Conservation (phyloP, 371 early-diverging fungal species). For the Rhizomucor pusillus region DNA sequence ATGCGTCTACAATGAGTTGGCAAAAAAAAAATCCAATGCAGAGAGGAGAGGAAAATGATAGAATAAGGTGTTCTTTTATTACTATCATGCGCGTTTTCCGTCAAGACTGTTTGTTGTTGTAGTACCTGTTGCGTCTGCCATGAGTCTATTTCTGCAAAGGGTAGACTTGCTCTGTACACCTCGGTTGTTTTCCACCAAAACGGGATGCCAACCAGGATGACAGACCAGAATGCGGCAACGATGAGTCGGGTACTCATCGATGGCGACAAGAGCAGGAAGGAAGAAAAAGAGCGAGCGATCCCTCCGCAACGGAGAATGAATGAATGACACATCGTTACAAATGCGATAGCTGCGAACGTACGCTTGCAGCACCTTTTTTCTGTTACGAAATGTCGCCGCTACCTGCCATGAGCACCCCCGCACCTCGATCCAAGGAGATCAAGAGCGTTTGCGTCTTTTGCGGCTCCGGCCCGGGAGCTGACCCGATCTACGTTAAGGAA, state of each 20-base stretch:
- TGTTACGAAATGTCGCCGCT: not conserved
- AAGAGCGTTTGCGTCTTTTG: slow-evolving; percentile 78
- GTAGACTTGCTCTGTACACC: slow-evolving; percentile 85
- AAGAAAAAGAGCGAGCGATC: too few species aligned
- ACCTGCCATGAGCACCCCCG: slow-evolving; percentile 9
- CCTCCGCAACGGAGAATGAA: too few species aligned
- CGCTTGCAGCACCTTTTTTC: too few species aligned
- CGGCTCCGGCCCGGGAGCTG: slow-evolving; percentile 56
- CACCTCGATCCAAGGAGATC: slow-evolving; percentile 15
- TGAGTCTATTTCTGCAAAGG: slow-evolving; percentile 62
- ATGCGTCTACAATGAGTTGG: too few species aligned
- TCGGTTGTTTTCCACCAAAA: slow-evolving; percentile 93
- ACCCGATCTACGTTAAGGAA: slow-evolving; percentile 53
- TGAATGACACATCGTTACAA: too few species aligned
- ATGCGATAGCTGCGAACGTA: too few species aligned
- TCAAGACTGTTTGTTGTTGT: too few species aligned
- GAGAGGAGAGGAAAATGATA: too few species aligned
- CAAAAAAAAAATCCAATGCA: too few species aligned
- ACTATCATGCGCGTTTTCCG: too few species aligned
- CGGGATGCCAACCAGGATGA: slow-evolving; percentile 76
- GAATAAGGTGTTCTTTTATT: too few species aligned
- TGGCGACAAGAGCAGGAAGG: too few species aligned
- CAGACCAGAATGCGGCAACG: slow-evolving; percentile 55
- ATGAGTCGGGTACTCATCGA: slow-evolving; percentile 37
- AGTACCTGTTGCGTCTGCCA: slow-evolving; percentile 59